Evolutionary conservation across 208 protist genomes (phyloP), one percentile per base, ranked within the genome.

Genomic region (Phytomonas sp.): DNA sequence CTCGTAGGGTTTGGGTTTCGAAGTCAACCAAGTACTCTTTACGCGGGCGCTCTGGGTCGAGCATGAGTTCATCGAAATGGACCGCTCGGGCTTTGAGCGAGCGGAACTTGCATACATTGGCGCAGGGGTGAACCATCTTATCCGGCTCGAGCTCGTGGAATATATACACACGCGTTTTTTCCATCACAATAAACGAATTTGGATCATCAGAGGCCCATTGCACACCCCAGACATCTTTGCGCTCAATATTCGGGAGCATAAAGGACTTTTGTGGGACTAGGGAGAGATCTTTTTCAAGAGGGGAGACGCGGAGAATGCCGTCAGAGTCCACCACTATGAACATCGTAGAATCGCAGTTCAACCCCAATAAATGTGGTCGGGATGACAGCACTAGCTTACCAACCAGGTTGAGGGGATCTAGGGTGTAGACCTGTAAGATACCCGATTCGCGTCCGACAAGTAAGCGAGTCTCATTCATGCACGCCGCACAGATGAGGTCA

Each of bases 221-320:
- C 66, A 98, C 63, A 77, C 93, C 87, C 97, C 97, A 99, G 16
- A 97, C 94, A 62, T 98, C 97, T 76, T 98, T 98, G 11, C 92
- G 83, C 81, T 98, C 94, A 56, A 98, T 86, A 40, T 79, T 73
- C 1, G 78, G 76, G 26, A 93, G 14, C 40, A 79, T 71, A 62
- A 88, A 74, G 2, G 85, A 79, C 63, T 82, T 82, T 65, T 75
- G 74, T n/a, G 88, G 83, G 34, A 89, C 80, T 23, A 92, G 75
- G 19, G 87, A 89, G 19, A 67, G 70, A 61, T 82, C 76, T 60
- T 71, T 72, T 36, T 94, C 86, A 26, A 95, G 72, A 29, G 70
- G 34, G 71, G 83, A 94, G 19, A 94, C 49, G 29, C 60, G 74
- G 75, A 98, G 77, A 33, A 92, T 68, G 31, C 95, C 94, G 68